phyloP scores from a whole-genome alignment of 345 rosid genomes.

The Trapa bicornis region DNA sequence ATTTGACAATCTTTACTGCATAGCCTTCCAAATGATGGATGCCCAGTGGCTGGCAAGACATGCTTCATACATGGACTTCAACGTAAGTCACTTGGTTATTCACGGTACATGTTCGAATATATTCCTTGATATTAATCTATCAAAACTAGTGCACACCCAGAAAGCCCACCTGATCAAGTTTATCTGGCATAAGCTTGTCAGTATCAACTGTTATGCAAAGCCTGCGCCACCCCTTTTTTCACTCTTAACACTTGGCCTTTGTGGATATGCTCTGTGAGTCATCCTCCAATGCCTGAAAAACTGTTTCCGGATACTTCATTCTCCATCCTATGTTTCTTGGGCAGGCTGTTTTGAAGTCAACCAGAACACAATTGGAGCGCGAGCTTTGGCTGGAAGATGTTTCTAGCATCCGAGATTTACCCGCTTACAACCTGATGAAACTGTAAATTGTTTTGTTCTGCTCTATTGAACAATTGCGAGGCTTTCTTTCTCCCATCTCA shows the following conservation, averaged over 20 bases:
- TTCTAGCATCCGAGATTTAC: constrained; percentile 51
- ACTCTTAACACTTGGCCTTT: background rate
- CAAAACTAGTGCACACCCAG: background rate
- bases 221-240: too few species aligned
- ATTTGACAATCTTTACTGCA: constrained; percentile 70
- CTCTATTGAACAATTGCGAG: background rate
- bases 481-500: background rate
- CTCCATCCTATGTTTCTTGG: background rate
- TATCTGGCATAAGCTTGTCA: too few species aligned
- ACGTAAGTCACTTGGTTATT: constrained; percentile 27
- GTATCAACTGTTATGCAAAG: too few species aligned
- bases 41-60: constrained; percentile 91
- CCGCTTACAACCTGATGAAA: constrained; percentile 43
- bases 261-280: background rate
- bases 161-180: too few species aligned
- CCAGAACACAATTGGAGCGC: constrained; percentile 67
- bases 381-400: constrained; percentile 66
- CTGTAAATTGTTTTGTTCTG: constrained; percentile 7
- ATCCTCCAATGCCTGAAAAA: background rate
- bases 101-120: background rate
- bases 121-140: background rate
- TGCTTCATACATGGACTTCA: constrained; percentile 89
- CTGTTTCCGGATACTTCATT: background rate
- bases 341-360: constrained; percentile 83
- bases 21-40: constrained; percentile 86